These are phyloP conservation scores for Calonectria pteridis DNA, from an alignment of 2,329 filamentous ascomycete species.

Conservation along the genomic window DNA sequence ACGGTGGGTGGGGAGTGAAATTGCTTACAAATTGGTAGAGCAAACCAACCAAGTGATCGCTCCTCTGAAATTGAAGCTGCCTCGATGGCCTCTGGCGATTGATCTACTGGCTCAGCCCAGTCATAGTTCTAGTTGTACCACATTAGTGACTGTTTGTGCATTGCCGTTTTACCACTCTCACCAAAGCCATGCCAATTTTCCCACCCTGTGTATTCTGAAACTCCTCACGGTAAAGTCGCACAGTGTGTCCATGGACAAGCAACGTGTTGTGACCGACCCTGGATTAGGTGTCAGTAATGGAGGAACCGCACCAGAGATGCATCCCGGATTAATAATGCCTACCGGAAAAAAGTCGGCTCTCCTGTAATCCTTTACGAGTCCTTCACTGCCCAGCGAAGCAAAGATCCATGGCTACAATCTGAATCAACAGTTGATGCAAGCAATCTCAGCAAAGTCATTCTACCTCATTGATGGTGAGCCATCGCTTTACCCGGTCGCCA, in stretches of 20 bases:
- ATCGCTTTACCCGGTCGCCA: conserved; percentile 14
- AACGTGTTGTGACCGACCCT: conserved; percentile 10
- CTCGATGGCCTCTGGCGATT: neutral
- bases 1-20: too few species aligned
- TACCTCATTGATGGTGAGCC: conserved; percentile 19
- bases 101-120: conserved; percentile 4
- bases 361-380: neutral
- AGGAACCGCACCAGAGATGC: neutral
- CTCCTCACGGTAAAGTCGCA: neutral
- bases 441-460: neutral
- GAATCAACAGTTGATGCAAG: neutral
- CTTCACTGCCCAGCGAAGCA: neutral
- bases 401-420: conserved; percentile 10
- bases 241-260: neutral
- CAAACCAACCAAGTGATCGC: conserved; percentile 8
- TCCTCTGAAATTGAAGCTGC: neutral
- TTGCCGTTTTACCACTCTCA: neutral
- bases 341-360: conserved; percentile 12
- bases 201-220: neutral
- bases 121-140: neutral
- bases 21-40: conserved; percentile 2
- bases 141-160: neutral
- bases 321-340: neutral
- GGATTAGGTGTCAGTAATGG: neutral
- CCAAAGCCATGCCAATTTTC: conserved; percentile 7